Evolutionary conservation across 1,139 yeast species (phyloP).

Genomic region (Kodamaea alishanica): DNA sequence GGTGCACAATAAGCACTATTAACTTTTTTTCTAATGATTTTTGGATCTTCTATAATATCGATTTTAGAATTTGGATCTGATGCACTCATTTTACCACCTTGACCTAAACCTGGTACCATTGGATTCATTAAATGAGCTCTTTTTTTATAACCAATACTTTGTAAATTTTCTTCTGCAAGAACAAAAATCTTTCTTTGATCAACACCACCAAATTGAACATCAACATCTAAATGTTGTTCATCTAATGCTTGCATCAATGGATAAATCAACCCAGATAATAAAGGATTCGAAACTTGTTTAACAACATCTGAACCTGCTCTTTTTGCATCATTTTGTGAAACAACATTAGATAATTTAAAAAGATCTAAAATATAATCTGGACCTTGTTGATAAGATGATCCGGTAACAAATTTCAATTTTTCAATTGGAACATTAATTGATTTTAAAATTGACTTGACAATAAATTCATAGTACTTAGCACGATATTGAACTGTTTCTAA

Average conservation of each 20-base stretch:
- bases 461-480: slow-evolving; percentile 81
- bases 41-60: slow-evolving; percentile 87
- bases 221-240: slow-evolving; percentile 84
- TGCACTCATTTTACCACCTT: slow-evolving; percentile 99
- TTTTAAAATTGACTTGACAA: slow-evolving; percentile 77
- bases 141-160: slow-evolving; percentile 84
- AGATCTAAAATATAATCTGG: slow-evolving; percentile 83
- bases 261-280: slow-evolving; percentile 88
- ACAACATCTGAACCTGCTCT: slow-evolving; percentile 99
- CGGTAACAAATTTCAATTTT: slow-evolving; percentile 75
- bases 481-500: slow-evolving; percentile 86
- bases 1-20: slow-evolving; percentile 94
- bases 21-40: slow-evolving; percentile 83
- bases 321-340: slow-evolving; percentile 92
- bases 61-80: slow-evolving; percentile 98
- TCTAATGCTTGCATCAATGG: slow-evolving; percentile 99
- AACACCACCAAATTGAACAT: slow-evolving; percentile 97
- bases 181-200: slow-evolving; percentile 98
- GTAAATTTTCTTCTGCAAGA: slow-evolving; percentile 92
- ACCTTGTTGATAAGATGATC: slow-evolving; percentile 81
- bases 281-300: slow-evolving; percentile 92
- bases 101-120: slow-evolving; percentile 96
- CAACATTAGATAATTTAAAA: slow-evolving; percentile 76
- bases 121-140: slow-evolving; percentile 98
- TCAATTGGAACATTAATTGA: slow-evolving; percentile 92